These are phyloP conservation scores for Epichloe gansuensis DNA, from an alignment of 2,329 filamentous ascomycete species.

Conservation along the genomic window DNA sequence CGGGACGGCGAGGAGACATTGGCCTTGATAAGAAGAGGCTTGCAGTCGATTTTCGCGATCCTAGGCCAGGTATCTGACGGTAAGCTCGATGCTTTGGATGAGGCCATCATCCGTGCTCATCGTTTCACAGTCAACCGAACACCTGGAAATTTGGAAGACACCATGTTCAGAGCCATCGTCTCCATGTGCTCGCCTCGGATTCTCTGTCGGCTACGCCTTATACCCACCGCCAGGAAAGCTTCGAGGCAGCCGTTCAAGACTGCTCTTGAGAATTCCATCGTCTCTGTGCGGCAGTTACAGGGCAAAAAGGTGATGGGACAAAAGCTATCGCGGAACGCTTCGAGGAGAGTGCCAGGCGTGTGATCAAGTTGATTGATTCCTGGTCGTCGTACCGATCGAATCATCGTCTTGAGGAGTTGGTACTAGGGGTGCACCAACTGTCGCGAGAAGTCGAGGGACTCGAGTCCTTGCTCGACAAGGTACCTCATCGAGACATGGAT, in stretches of 20 bases:
- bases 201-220: slow-evolving; percentile 15
- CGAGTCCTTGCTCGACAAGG: slow-evolving; percentile 4
- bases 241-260: background rate
- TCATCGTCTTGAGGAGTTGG: background rate
- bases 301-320: background rate
- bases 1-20: background rate
- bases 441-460: slow-evolving; percentile 12
- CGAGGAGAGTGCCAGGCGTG: background rate
- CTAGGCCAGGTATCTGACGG: background rate
- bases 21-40: background rate
- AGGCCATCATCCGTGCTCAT: too few relatives aligned
- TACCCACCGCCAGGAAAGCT: background rate
- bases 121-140: background rate
- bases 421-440: slow-evolving; percentile 13
- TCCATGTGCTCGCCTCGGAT: slow-evolving; percentile 21
- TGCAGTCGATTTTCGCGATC: background rate
- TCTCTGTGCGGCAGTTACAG: background rate
- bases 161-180: slow-evolving; percentile 17
- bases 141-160: slow-evolving; percentile 5
- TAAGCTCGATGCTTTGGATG: background rate
- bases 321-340: background rate
- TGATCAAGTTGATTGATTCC: background rate
- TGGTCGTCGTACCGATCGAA: background rate
- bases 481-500: slow-evolving; percentile 7
- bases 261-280: background rate